A percentile compares a stretch with the other conserved stretches of the same genome.
phyloP scores from a whole-genome alignment of 106 monocot genomes.

The Gastrodia elata region DNA sequence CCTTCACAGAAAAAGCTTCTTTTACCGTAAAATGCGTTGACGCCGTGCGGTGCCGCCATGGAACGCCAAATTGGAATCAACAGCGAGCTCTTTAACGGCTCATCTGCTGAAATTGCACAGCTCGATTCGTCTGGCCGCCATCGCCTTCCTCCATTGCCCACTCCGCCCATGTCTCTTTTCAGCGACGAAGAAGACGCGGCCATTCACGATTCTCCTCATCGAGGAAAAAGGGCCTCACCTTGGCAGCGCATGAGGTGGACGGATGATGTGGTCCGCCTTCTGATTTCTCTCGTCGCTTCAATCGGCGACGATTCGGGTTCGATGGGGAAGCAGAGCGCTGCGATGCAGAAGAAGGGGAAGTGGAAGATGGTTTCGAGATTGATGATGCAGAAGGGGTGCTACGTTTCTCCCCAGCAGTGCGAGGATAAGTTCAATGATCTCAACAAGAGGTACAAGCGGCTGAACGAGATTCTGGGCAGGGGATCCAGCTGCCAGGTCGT shows the following conservation, averaged over 20 bases:
- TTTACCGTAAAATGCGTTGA: background rate
- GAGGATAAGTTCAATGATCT: slow-evolving; percentile 96
- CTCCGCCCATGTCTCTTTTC: slow-evolving; percentile 8
- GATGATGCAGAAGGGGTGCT: slow-evolving; percentile 54
- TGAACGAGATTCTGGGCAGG: slow-evolving; percentile 79
- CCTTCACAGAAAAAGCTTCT: no score
- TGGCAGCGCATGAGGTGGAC: slow-evolving; percentile 29
- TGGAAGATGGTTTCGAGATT: slow-evolving; percentile 77
- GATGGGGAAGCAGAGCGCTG: slow-evolving; percentile 20
- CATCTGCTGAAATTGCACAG: background rate
- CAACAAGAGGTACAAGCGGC: slow-evolving; percentile 77
- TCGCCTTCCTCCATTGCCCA: background rate
- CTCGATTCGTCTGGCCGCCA: slow-evolving; percentile 1
- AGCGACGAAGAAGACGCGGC: slow-evolving; percentile 1
- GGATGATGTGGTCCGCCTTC: slow-evolving; percentile 15
- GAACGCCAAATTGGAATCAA: background rate
- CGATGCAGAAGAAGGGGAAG: slow-evolving; percentile 75
- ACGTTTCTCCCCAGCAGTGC: slow-evolving; percentile 87
- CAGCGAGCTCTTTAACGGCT: background rate
- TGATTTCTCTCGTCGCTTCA: slow-evolving; percentile 10
- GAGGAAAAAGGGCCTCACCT: slow-evolving; percentile 2
- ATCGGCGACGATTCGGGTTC: slow-evolving; percentile 10
- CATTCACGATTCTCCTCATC: background rate
- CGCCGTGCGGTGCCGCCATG: background rate
- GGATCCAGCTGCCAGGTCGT: slow-evolving; percentile 78